phyloP scores from a whole-genome alignment of 768 basidiomycete genomes.

The Kwoniella sp. region DNA sequence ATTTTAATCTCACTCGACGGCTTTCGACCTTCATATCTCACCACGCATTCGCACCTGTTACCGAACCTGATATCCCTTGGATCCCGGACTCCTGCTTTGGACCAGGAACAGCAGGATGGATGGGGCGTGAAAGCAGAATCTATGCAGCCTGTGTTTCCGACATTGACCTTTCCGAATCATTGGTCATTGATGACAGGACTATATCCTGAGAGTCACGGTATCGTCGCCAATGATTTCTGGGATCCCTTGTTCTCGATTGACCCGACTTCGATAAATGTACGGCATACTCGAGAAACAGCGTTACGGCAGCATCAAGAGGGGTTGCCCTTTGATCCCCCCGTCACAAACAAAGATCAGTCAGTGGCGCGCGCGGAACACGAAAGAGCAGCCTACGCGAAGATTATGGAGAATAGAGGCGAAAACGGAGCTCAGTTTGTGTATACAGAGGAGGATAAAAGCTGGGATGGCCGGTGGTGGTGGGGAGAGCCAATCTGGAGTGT shows the following conservation, averaged over 20 bases:
- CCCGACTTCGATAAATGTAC: not conserved
- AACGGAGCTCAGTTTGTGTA: slow-evolving; percentile 49
- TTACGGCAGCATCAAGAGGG: not conserved
- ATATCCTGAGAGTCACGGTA: slow-evolving; percentile 85
- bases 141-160: slow-evolving; percentile 84
- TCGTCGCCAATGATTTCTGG: slow-evolving; percentile 89
- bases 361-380: too few relatives aligned
- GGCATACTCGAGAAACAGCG: not conserved
- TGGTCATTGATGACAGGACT: slow-evolving; percentile 90
- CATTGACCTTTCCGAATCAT: slow-evolving; percentile 92
- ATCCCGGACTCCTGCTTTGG: not conserved
- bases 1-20: slow-evolving; percentile 35
- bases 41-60: slow-evolving; percentile 22
- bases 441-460: slow-evolving; percentile 64
- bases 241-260: slow-evolving; percentile 62
- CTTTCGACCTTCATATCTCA: slow-evolving; percentile 31
- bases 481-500: slow-evolving; percentile 98
- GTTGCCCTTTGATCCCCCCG: not conserved
- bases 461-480: slow-evolving; percentile 77
- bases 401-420: not conserved
- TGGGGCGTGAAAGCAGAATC: slow-evolving; percentile 79
- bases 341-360: slow-evolving; percentile 39
- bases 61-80: slow-evolving; percentile 23
- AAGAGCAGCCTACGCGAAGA: too few relatives aligned
- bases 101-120: too few relatives aligned